These are phyloP conservation scores for Coleophoma cylindrospora DNA, from an alignment of 2,329 filamentous ascomycete species.

Conservation along the genomic window DNA sequence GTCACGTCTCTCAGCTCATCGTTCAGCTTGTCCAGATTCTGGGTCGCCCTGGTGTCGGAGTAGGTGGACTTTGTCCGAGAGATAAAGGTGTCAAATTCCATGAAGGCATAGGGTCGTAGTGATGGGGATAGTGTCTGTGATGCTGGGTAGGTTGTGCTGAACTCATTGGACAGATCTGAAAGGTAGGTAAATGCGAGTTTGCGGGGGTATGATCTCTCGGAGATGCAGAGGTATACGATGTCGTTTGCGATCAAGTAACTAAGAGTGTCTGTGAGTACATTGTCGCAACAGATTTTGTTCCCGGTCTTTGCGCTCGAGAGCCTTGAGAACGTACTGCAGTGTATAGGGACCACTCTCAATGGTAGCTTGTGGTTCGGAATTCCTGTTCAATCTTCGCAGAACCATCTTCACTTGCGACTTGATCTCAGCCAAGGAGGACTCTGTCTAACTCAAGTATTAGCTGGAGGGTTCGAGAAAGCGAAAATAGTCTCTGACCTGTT, in stretches of 20 bases:
- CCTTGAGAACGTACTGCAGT: constrained; percentile 63
- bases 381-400: constrained; percentile 80
- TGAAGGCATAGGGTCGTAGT: constrained; percentile 89
- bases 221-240: constrained; percentile 89
- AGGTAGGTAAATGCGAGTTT: constrained; percentile 99
- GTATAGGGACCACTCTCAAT: constrained; percentile 83
- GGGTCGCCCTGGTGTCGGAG: constrained; percentile 82
- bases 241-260: constrained; percentile 82
- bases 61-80: constrained; percentile 89
- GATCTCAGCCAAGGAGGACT: constrained; percentile 75
- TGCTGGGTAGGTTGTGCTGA: constrained; percentile 76
- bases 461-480: too few relatives aligned
- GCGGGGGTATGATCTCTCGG: constrained; percentile 89
- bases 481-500: constrained; percentile 48
- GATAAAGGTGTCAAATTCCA: constrained; percentile 98
- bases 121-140: constrained; percentile 67
- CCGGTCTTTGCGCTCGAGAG: neutral
- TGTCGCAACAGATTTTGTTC: neutral
- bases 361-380: constrained; percentile 83
- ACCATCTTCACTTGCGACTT: constrained; percentile 90
- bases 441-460: constrained; percentile 40
- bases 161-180: constrained; percentile 84
- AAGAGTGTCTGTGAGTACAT: constrained; percentile 1
- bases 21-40: constrained; percentile 93
- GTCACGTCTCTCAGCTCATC: constrained; percentile 97